A percentile compares a stretch with the other conserved stretches of the same genome.
Conservation (phyloP, 768 basidiomycete genomes). For the Termitomyces sp. region DNA sequence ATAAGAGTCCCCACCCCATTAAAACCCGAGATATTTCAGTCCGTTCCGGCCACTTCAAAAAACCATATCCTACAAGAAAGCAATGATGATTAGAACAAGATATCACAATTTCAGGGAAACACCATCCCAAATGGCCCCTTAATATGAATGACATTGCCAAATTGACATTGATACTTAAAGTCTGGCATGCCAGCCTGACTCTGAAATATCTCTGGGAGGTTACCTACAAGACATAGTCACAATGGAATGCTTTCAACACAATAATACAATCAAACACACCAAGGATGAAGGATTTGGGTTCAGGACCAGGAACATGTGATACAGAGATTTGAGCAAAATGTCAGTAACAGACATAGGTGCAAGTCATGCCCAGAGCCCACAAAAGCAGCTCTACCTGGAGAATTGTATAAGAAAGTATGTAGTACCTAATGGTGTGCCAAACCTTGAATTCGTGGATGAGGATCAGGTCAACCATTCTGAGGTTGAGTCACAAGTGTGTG, state of each 20-base stretch:
- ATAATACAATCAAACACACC: slow-evolving; percentile 22
- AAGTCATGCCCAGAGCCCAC: slow-evolving; percentile 9
- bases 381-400: slow-evolving; percentile 7
- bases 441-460: not conserved
- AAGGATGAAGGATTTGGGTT: slow-evolving; percentile 41
- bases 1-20: slow-evolving; percentile 47
- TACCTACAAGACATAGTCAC: slow-evolving; percentile 26
- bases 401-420: not conserved
- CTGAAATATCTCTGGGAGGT: slow-evolving; percentile 43
- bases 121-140: slow-evolving; percentile 44
- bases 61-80: slow-evolving; percentile 37
- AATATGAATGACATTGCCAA: slow-evolving; percentile 44
- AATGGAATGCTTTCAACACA: not conserved
- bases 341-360: slow-evolving; percentile 26
- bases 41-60: slow-evolving; percentile 45
- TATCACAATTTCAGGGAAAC: not conserved
- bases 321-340: slow-evolving; percentile 33
- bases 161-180: slow-evolving; percentile 45
- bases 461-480: not conserved
- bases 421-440: not conserved
- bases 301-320: slow-evolving; percentile 41
- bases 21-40: slow-evolving; percentile 43
- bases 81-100: not conserved
- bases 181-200: slow-evolving; percentile 46
- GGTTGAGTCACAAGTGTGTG: not conserved